phyloP scores from a whole-genome alignment of 2,329 filamentous ascomycete species.

The Colletotrichum gloeosporioides region DNA sequence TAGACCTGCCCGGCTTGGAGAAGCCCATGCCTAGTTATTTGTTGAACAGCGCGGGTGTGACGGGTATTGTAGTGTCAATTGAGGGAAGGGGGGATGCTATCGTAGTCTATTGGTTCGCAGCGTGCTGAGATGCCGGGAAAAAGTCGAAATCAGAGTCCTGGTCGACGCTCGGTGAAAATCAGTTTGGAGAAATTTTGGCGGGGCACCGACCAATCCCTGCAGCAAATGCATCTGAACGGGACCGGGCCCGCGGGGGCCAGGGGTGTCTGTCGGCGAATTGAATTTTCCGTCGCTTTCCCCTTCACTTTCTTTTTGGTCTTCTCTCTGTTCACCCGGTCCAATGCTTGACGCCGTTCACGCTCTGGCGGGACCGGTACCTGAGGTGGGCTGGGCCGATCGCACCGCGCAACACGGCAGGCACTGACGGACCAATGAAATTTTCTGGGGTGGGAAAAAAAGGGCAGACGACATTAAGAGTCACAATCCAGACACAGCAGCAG shows the following conservation, averaged over 20 bases:
- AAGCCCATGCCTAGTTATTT: conserved; percentile 14
- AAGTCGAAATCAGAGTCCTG: not conserved
- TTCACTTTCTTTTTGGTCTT: not conserved
- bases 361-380: conserved; percentile 1
- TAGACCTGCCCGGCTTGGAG: conserved; percentile 23
- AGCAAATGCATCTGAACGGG: conserved; percentile 12
- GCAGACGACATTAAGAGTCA: conserved; percentile 3
- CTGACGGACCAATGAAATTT: not conserved
- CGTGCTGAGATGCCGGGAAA: not conserved
- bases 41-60: rapidly evolving
- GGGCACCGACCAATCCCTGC: conserved; percentile 22
- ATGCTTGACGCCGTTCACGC: not conserved
- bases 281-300: conserved; percentile 8
- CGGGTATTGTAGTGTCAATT: not conserved
- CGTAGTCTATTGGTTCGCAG: not conserved
- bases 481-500: not conserved
- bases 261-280: conserved; percentile 10
- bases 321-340: not conserved
- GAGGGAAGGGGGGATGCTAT: not conserved
- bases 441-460: not conserved
- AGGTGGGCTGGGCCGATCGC: conserved; percentile 6
- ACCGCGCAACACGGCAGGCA: conserved; percentile 4
- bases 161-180: not conserved
- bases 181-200: conserved; percentile 24
- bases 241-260: not conserved